Evolutionary conservation across 257 asterid species (phyloP).

Genomic region (Przewalskia tangutica): DNA sequence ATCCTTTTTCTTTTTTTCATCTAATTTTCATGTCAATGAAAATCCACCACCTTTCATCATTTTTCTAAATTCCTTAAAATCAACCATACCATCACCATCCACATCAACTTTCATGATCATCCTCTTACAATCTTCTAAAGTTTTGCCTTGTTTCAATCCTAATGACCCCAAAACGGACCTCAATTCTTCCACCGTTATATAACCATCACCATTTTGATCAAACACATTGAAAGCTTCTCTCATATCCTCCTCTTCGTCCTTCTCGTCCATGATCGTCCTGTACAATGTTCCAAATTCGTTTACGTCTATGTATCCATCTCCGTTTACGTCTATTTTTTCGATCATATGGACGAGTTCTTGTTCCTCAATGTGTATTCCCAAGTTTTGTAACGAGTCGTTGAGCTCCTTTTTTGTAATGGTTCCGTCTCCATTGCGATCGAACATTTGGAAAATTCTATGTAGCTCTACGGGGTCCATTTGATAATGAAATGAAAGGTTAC

Average conservation of each 20-base stretch:
- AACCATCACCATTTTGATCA: constrained; percentile 38
- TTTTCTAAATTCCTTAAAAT: constrained; percentile 31
- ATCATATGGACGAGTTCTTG: constrained; percentile 29
- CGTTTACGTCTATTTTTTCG: constrained; percentile 28
- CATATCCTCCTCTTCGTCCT: constrained; percentile 34
- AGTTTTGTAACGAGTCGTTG: constrained; percentile 19
- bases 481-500: neutral
- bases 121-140: constrained; percentile 27
- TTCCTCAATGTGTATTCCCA: constrained; percentile 30
- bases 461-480: constrained; percentile 31
- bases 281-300: constrained; percentile 35
- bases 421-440: constrained; percentile 34
- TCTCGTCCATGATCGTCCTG: constrained; percentile 20
- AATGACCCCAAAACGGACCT: constrained; percentile 30
- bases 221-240: constrained; percentile 37
- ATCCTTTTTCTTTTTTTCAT: neutral
- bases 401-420: constrained; percentile 31
- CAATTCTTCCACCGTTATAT: constrained; percentile 32
- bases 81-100: constrained; percentile 38
- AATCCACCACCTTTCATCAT: constrained; percentile 47
- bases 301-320: constrained; percentile 31
- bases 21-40: neutral
- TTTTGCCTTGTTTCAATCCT: constrained; percentile 29
- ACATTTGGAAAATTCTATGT: constrained; percentile 33
- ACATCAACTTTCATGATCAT: constrained; percentile 37